Evolutionary conservation across 2,329 filamentous ascomycete genomes (phyloP).

Genomic region (Exophiala sideris): DNA sequence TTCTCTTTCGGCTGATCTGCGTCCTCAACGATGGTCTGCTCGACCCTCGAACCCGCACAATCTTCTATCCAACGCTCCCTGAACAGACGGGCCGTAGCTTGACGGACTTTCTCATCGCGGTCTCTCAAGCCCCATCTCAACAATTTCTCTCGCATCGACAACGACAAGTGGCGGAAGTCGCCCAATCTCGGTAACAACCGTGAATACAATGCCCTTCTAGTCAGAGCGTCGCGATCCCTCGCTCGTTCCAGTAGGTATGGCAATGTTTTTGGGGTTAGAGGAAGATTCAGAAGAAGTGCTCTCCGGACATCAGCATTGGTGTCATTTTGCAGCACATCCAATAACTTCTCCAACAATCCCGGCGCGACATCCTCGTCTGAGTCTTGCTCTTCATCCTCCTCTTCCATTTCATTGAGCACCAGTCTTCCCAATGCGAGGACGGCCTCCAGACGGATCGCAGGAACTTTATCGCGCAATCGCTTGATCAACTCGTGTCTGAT

Average conservation of each 20-base stretch:
- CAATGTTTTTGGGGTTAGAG: conserved; percentile 75
- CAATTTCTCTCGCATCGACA: conserved; percentile 93
- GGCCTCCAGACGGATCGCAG: conserved; percentile 86
- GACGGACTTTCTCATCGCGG: conserved; percentile 88
- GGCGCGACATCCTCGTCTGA: conserved; percentile 61
- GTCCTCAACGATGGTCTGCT: conserved; percentile 25
- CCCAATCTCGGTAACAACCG: conserved; percentile 81
- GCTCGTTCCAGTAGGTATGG: conserved; percentile 87
- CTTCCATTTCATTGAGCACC: conserved; percentile 66
- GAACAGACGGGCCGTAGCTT: conserved; percentile 86
- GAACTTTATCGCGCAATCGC: conserved; percentile 88
- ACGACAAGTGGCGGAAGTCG: conserved; percentile 88
- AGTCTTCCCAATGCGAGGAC: conserved; percentile 84
- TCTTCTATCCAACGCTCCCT: conserved; percentile 97
- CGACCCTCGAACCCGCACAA: conserved; percentile 60
- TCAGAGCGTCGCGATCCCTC: conserved; percentile 80
- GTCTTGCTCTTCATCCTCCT: conserved; percentile 56
- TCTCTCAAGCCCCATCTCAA: conserved; percentile 92
- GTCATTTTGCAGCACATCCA: conserved; percentile 89
- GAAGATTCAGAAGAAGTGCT: conserved; percentile 85
- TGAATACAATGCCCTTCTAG: conserved; percentile 80
- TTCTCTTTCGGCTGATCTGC: conserved; percentile 33
- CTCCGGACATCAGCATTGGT: conserved; percentile 89
- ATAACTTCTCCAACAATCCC: conserved; percentile 74
- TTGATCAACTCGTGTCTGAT: conserved; percentile 76